phyloP scores from a whole-genome alignment of 2,329 filamentous ascomycete species.

The Cytospora piceae region DNA sequence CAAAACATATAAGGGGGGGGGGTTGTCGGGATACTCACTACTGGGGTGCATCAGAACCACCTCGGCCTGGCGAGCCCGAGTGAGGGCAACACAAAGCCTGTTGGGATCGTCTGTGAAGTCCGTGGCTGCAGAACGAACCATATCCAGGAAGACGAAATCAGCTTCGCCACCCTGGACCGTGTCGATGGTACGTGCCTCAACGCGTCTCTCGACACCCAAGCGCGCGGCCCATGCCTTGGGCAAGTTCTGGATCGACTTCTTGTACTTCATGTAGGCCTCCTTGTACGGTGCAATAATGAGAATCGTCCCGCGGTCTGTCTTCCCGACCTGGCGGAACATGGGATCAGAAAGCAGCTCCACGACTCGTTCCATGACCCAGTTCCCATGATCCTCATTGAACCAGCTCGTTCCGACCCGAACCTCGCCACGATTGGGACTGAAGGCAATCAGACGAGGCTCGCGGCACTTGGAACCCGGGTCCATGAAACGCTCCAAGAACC shows the following conservation, averaged over 20 bases:
- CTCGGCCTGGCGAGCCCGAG: constrained; percentile 45
- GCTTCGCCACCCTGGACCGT: constrained; percentile 47
- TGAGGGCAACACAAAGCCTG: constrained; percentile 47
- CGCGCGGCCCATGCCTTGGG: constrained; percentile 37
- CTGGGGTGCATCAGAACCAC: constrained; percentile 45
- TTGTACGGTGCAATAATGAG: constrained; percentile 47
- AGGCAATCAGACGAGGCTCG: constrained; percentile 43
- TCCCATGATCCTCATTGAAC: constrained; percentile 43
- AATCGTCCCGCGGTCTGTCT: constrained; percentile 38
- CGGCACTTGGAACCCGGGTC: constrained; percentile 29
- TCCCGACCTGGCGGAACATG: constrained; percentile 37
- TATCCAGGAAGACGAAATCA: constrained; percentile 48
- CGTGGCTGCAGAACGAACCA: constrained; percentile 43
- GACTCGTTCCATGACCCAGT: constrained; percentile 41
- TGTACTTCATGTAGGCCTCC: constrained; percentile 41
- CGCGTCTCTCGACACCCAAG: constrained; percentile 36
- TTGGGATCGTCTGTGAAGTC: constrained; percentile 48
- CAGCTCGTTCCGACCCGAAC: constrained; percentile 40
- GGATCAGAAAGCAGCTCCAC: constrained; percentile 38
- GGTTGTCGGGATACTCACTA: constrained; percentile 8
- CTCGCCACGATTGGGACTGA: constrained; percentile 22
- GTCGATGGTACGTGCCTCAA: constrained; percentile 46
- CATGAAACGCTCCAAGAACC: constrained; percentile 31
- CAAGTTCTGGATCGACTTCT: constrained; percentile 26
- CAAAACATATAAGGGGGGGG: too few relatives aligned